Conservation (phyloP, 1,284 basidiomycete genomes). For the Filobasidium uniguttulatum region DNA sequence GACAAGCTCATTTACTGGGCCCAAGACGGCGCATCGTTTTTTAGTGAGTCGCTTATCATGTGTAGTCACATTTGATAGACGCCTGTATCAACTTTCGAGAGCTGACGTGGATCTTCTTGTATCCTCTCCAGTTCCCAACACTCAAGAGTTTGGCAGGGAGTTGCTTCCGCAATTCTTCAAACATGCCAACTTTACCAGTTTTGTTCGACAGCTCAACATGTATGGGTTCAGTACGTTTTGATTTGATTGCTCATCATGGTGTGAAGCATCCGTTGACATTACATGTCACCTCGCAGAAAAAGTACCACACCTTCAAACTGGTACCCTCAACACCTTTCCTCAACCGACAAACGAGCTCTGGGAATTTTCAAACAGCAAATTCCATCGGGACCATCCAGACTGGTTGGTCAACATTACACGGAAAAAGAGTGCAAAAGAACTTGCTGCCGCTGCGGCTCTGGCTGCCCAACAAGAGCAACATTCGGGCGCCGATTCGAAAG, state of each 20-base stretch:
- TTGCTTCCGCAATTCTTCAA: constrained; percentile 91
- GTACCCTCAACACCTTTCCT: constrained; percentile 48
- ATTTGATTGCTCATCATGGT: background rate
- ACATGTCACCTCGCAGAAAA: constrained; percentile 42
- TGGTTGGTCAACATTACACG: constrained; percentile 77
- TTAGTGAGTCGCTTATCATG: constrained; percentile 45
- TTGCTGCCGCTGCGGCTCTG: constrained; percentile 21
- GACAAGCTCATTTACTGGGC: constrained; percentile 81
- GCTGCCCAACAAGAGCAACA: constrained; percentile 6
- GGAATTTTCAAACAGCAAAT: constrained; percentile 86
- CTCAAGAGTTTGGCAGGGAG: constrained; percentile 81
- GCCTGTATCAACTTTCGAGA: constrained; percentile 7
- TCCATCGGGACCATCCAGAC: constrained; percentile 78
- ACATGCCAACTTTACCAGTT: constrained; percentile 84
- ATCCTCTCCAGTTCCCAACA: constrained; percentile 59
- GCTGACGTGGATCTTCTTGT: background rate
- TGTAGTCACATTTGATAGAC: background rate
- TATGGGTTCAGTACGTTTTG: constrained; percentile 57
- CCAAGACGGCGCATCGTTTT: constrained; percentile 76
- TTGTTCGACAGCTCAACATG: constrained; percentile 95
- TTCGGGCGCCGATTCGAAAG: constrained; percentile 17
- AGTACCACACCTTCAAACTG: constrained; percentile 89
- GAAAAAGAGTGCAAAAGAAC: constrained; percentile 43
- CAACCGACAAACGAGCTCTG: constrained; percentile 56
- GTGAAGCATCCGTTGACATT: background rate